Evolutionary conservation across 75 land plant genomes (phyloP), one percentile per base, ranked within the genome.

Genomic region (Cupressus sempervirens): DNA sequence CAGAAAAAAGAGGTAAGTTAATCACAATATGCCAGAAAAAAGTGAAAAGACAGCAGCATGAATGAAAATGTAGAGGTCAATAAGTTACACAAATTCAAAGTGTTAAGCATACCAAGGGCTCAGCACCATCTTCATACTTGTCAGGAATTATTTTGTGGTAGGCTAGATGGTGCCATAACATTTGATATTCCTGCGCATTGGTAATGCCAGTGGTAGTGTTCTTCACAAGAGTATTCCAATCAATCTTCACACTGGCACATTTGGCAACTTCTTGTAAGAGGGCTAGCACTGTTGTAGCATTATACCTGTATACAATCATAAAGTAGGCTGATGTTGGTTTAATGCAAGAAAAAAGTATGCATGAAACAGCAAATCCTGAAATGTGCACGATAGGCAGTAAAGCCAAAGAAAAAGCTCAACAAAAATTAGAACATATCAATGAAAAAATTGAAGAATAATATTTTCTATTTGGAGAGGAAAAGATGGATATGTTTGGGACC

Each of bases 101-200:
- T 20, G 23, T 83, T 83, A 83, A 54, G 32, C 91, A 73, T 36
- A 96, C 98, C 93, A 96, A 84, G 36, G 91, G 94, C 26, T 91
- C 84, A 65, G 88, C 88, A 23, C 85, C 92, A 35, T 87, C 89
- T 75, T 92, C 95, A 7, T 90, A 29, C 7, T 86, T 87, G 3
- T 94, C 93, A 48, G 72, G 41, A 53, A 97, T 84, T 9, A 84
- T 43, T 6, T 87, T 65, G 13, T 88, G 88, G 84, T 97, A 97
- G 4, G 99, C 99, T 67, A 97, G 85, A 84, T 92, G 95, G 13
- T 96, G 87, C 99, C 99, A 97, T 29, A 97, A 84, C 88, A 91
- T 93, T 84, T 96, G 99, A 83, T 94, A 97, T 87, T 97, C 99
- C 62, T 91, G 87, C 12, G 98, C 91, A 87, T 82, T 91, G 29